These are phyloP conservation scores for Xylaria arbuscula DNA, from an alignment of 2,329 filamentous ascomycete genomes.

Conservation along the genomic window DNA sequence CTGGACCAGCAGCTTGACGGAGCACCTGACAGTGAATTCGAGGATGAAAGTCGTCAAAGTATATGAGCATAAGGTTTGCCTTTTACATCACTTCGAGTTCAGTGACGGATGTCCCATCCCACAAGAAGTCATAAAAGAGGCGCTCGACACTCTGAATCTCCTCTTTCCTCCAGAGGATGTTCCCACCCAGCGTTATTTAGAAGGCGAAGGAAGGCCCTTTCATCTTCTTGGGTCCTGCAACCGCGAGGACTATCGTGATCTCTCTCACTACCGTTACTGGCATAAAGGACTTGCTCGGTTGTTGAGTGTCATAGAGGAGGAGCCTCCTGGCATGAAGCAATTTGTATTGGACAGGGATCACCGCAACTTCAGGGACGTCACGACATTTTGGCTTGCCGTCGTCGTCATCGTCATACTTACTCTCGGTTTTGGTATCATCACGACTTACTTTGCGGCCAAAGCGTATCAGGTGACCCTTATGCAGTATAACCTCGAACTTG, in stretches of 20 bases:
- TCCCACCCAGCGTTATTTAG: background rate
- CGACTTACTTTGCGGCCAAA: background rate
- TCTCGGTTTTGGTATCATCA: constrained; percentile 3
- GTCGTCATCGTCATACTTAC: background rate
- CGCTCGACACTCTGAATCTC: background rate
- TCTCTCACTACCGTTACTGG: constrained; percentile 4
- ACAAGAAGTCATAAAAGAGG: background rate
- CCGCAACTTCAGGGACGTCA: background rate
- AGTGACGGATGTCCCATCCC: background rate
- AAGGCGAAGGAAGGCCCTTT: background rate
- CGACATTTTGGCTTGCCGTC: background rate
- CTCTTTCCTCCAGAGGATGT: background rate
- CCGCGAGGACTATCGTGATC: background rate
- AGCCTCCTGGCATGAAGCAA: background rate
- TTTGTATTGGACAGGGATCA: background rate
- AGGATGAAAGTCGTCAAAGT: background rate
- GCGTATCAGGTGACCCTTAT: constrained; percentile 1
- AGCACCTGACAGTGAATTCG: constrained; percentile 1
- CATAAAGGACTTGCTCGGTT: constrained; percentile 1
- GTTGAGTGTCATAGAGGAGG: constrained; percentile 3
- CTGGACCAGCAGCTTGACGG: background rate
- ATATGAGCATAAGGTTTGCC: constrained; percentile 7
- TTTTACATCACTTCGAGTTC: constrained; percentile 8
- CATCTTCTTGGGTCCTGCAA: background rate
- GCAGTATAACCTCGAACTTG: background rate